A percentile compares a stretch with the other conserved stretches of the same genome.
Evolutionary conservation across 352 stramenopile species (phyloP).

Genomic region (Phytophthora tentaculata): DNA sequence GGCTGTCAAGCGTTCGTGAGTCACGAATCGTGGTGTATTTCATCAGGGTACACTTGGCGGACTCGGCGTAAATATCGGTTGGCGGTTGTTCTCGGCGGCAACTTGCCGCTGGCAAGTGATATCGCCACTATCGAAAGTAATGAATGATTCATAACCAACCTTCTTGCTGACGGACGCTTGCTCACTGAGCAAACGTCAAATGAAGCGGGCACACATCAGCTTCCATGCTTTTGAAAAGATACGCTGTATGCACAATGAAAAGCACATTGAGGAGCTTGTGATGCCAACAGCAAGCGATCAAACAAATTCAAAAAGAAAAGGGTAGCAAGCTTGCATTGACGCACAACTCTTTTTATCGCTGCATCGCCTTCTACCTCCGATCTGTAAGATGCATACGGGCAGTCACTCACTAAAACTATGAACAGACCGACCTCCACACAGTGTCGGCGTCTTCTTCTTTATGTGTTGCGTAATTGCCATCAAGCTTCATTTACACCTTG

Average conservation of each 20-base stretch:
- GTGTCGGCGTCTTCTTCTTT: conserved; percentile 19
- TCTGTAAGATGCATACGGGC: conserved; percentile 20
- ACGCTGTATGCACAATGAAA: neutral
- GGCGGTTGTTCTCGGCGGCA: too few species aligned
- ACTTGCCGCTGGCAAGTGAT: neutral
- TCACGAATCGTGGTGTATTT: too few species aligned
- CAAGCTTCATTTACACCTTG: conserved; percentile 27
- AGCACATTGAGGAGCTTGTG: neutral
- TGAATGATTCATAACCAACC: too few species aligned
- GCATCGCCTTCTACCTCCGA: conserved; percentile 10
- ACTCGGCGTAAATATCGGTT: neutral
- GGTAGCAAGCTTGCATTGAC: conserved; percentile 29
- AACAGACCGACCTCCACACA: conserved; percentile 26
- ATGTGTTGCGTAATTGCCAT: conserved; percentile 1
- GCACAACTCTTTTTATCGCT: conserved; percentile 32
- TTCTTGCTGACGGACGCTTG: neutral
- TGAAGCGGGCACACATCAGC: neutral
- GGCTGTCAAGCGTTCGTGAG: too few species aligned
- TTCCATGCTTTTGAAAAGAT: neutral
- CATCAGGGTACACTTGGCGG: neutral
- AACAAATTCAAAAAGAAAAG: conserved; percentile 25
- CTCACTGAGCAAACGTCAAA: neutral
- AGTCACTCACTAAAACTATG: conserved; percentile 31
- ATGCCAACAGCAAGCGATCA: too few species aligned
- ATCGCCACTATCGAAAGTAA: too few species aligned